phyloP scores from a whole-genome alignment of 805 yeast genomes.

The Debaryomyces maramus region DNA sequence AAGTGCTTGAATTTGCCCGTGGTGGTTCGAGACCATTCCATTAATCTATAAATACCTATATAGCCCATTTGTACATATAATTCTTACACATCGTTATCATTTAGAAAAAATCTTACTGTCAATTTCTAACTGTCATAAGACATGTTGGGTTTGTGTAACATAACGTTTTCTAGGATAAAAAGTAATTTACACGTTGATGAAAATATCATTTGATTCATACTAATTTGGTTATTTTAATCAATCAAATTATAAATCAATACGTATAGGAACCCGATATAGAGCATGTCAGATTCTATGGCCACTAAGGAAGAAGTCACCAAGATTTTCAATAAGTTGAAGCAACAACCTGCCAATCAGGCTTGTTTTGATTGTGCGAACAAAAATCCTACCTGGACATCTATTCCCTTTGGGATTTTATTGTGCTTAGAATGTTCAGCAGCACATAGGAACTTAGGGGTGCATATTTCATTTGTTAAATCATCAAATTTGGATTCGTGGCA shows the following conservation, averaged over 20 bases:
- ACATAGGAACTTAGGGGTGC: slow-evolving; percentile 95
- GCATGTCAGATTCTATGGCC: slow-evolving; percentile 53
- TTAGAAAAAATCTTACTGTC: not conserved
- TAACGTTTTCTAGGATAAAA: not conserved
- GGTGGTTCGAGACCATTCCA: slow-evolving; percentile 86
- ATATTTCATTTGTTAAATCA: slow-evolving; percentile 91
- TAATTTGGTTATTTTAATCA: not conserved
- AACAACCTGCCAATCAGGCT: slow-evolving; percentile 70
- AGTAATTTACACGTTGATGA: slow-evolving; percentile 1
- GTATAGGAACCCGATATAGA: not conserved
- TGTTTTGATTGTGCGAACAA: slow-evolving; percentile 95
- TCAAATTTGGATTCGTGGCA: slow-evolving; percentile 94
- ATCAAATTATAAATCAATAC: not conserved
- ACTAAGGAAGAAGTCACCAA: slow-evolving; percentile 66
- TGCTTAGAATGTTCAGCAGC: slow-evolving; percentile 95
- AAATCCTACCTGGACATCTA: slow-evolving; percentile 98
- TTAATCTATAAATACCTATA: slow-evolving; percentile 13
- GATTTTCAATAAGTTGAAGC: slow-evolving; percentile 62
- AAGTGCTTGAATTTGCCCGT: slow-evolving; percentile 88
- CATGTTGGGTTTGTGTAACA: not conserved
- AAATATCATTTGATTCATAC: not conserved
- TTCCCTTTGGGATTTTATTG: slow-evolving; percentile 89
- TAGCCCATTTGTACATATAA: slow-evolving; percentile 1
- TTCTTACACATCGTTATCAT: not conserved
- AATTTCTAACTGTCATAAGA: not conserved